Evolutionary conservation across 352 stramenopile genomes (phyloP).

Genomic region (Phytophthora kernoviae): DNA sequence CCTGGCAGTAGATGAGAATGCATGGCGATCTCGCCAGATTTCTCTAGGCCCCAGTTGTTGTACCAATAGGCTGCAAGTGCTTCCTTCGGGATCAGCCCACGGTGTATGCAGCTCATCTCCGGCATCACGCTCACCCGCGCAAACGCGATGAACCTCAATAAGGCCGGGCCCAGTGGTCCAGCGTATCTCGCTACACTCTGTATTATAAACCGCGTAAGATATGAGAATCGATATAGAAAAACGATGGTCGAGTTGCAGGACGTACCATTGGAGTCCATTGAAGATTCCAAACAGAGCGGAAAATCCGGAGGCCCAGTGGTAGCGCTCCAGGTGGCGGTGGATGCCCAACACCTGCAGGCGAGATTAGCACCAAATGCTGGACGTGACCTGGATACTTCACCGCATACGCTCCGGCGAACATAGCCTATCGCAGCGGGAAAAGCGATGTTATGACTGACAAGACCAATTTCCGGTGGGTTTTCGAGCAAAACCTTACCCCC

Average conservation of each 20-base stretch:
- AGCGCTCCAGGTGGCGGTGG: constrained; percentile 37
- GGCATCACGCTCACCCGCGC: constrained; percentile 60
- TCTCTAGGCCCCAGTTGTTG: constrained; percentile 77
- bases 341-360: constrained; percentile 57
- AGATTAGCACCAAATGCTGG: constrained; percentile 66
- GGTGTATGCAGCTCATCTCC: constrained; percentile 60
- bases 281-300: constrained; percentile 56
- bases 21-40: constrained; percentile 71
- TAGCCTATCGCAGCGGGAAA: constrained; percentile 35
- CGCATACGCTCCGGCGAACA: constrained; percentile 63
- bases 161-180: constrained; percentile 53
- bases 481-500: constrained; percentile 35
- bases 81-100: constrained; percentile 45
- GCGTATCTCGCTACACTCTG: constrained; percentile 55
- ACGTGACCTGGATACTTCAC: constrained; percentile 48
- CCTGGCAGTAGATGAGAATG: constrained; percentile 67
- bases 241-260: not conserved
- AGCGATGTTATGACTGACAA: no score
- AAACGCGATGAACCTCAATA: constrained; percentile 53
- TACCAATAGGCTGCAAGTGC: constrained; percentile 66
- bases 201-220: constrained; percentile 1
- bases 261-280: constrained; percentile 61
- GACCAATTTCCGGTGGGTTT: not conserved
- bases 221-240: not conserved
- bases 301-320: constrained; percentile 42